Evolutionary conservation across 805 yeast species (phyloP).

Genomic region (Lachancea lanzarotensis): DNA sequence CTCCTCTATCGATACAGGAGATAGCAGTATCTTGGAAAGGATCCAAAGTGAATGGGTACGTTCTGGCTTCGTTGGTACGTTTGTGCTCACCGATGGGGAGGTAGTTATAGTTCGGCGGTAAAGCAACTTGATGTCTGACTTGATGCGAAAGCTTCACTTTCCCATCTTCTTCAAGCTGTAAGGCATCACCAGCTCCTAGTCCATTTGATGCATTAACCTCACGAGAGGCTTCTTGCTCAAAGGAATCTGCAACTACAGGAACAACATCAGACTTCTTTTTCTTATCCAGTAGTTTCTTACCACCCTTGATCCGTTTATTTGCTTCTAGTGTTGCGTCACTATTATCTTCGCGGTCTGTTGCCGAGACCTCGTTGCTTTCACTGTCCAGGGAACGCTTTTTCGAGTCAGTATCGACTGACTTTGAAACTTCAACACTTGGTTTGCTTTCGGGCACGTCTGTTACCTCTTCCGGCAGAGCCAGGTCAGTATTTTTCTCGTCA

Average conservation of each 20-base stretch:
- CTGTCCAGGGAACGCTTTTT: conserved; percentile 17
- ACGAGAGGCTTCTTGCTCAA: conserved; percentile 83
- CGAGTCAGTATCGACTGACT: conserved; percentile 1
- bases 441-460: conserved; percentile 12
- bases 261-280: conserved; percentile 43
- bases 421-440: neutral
- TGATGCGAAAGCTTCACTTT: conserved; percentile 77
- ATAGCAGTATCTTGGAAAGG: conserved; percentile 97
- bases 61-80: conserved; percentile 70
- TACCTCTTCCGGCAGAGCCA: conserved; percentile 9
- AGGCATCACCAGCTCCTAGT: conserved; percentile 40
- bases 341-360: neutral
- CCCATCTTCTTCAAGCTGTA: conserved; percentile 38
- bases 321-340: conserved; percentile 3
- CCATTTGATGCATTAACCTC: conserved; percentile 83
- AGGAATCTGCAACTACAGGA: conserved; percentile 78
- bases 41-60: conserved; percentile 88
- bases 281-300: conserved; percentile 30
- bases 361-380: neutral
- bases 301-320: conserved; percentile 27
- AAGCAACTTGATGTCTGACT: conserved; percentile 95
- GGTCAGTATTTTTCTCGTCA: conserved; percentile 21
- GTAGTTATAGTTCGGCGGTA: conserved; percentile 87
- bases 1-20: conserved; percentile 90
- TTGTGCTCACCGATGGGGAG: conserved; percentile 84